phyloP scores from a whole-genome alignment of 345 rosid species.

The Noccaea caerulescens region DNA sequence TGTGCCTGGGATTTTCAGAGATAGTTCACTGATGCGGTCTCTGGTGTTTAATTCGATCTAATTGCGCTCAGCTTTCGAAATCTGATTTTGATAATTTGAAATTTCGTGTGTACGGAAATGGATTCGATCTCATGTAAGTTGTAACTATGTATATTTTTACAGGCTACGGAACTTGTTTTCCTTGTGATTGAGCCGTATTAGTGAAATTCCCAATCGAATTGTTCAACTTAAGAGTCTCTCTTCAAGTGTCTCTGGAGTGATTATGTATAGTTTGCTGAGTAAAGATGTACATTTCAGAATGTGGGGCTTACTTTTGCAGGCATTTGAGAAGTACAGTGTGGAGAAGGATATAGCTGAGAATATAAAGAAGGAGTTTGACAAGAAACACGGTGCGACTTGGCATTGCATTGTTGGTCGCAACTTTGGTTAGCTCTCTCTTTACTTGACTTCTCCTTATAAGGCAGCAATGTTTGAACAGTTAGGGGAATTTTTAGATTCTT shows the following conservation, averaged over 20 bases:
- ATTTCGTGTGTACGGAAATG: conserved; percentile 16
- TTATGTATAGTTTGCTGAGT: neutral
- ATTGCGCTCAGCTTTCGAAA: conserved; percentile 16
- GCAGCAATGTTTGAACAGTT: neutral
- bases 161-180: neutral
- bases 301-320: conserved; percentile 51
- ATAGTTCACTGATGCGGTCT: neutral
- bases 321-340: conserved; percentile 75
- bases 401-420: conserved; percentile 99
- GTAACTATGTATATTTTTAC: neutral
- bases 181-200: neutral
- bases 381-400: conserved; percentile 96
- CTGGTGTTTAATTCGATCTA: conserved; percentile 28
- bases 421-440: conserved; percentile 65
- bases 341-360: conserved; percentile 98
- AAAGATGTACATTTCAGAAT: conserved; percentile 1
- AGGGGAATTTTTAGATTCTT: neutral
- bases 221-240: conserved; percentile 6
- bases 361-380: conserved; percentile 97
- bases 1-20: neutral
- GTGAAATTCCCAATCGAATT: neutral
- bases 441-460: conserved; percentile 14
- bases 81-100: conserved; percentile 10
- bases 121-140: conserved; percentile 25
- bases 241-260: conserved; percentile 17